phyloP scores from a whole-genome alignment of 139 green algal species.

The Picochlorum costavermella region DNA sequence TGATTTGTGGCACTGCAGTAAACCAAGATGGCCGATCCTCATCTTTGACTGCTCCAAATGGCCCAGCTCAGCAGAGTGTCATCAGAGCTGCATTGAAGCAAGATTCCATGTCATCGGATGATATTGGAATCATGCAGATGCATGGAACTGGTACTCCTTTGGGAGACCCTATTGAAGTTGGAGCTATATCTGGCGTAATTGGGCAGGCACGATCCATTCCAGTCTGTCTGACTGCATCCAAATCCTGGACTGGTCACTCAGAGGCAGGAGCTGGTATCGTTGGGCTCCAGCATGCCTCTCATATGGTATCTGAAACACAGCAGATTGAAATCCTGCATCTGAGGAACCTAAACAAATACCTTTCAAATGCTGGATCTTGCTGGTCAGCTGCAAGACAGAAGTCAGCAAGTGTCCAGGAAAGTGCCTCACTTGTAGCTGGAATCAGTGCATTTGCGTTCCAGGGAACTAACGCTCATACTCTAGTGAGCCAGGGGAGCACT shows the following conservation, averaged over 20 bases:
- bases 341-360: slow-evolving; percentile 39
- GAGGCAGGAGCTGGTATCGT: slow-evolving; percentile 38
- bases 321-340: slow-evolving; percentile 48
- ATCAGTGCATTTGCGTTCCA: slow-evolving; percentile 38
- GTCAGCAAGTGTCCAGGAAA: not conserved
- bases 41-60: slow-evolving; percentile 55
- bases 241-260: slow-evolving; percentile 37
- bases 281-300: slow-evolving; percentile 21
- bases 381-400: slow-evolving; percentile 5
- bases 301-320: not conserved
- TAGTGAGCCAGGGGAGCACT: not conserved
- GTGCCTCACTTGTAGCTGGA: slow-evolving; percentile 12
- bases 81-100: slow-evolving; percentile 27
- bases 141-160: slow-evolving; percentile 43
- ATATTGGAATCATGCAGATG: slow-evolving; percentile 28
- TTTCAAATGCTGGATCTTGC: slow-evolving; percentile 12
- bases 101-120: not conserved
- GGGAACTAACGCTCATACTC: slow-evolving; percentile 31
- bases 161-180: slow-evolving; percentile 38
- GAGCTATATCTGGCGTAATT: slow-evolving; percentile 23
- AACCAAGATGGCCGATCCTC: slow-evolving; percentile 59
- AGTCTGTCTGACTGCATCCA: slow-evolving; percentile 34
- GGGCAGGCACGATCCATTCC: slow-evolving; percentile 15
- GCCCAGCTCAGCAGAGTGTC: slow-evolving; percentile 43
- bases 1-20: slow-evolving; percentile 34